Evolutionary conservation across 2,329 filamentous ascomycete genomes (phyloP).

Genomic region (Scedosporium apiospermum): DNA sequence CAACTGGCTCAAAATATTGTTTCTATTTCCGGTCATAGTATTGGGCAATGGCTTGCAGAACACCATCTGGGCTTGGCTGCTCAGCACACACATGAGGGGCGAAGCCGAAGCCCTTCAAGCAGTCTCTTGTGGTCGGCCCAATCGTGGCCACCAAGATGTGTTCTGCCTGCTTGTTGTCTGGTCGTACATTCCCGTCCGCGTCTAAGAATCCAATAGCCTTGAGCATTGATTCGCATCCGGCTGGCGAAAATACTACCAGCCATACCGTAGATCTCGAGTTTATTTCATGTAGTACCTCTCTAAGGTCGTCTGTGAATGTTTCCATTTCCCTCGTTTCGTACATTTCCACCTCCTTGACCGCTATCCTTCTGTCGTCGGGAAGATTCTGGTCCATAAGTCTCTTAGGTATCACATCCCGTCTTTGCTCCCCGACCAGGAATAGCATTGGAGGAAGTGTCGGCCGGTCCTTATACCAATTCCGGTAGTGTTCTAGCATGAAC

Average conservation of each 20-base stretch:
- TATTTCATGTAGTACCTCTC: slow-evolving; percentile 45
- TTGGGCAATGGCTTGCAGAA: slow-evolving; percentile 54
- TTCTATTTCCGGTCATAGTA: not conserved
- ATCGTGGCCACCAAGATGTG: slow-evolving; percentile 71
- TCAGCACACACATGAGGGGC: slow-evolving; percentile 72
- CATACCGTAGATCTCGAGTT: slow-evolving; percentile 46
- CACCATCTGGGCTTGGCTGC: slow-evolving; percentile 71
- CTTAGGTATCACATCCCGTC: slow-evolving; percentile 81
- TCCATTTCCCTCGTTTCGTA: slow-evolving; percentile 81
- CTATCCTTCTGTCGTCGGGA: slow-evolving; percentile 40
- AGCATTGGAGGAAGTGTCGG: slow-evolving; percentile 53
- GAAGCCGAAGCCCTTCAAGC: slow-evolving; percentile 58
- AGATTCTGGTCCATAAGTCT: slow-evolving; percentile 55
- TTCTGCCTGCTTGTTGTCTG: slow-evolving; percentile 21
- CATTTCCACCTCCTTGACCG: slow-evolving; percentile 69
- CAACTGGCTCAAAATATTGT: not conserved
- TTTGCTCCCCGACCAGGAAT: slow-evolving; percentile 84
- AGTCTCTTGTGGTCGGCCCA: slow-evolving; percentile 80
- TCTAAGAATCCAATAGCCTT: slow-evolving; percentile 43
- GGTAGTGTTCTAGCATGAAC: slow-evolving; percentile 74
- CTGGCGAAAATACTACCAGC: slow-evolving; percentile 48
- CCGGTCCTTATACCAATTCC: slow-evolving; percentile 33
- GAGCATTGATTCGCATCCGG: slow-evolving; percentile 55
- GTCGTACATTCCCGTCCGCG: slow-evolving; percentile 13
- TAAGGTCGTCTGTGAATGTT: slow-evolving; percentile 64